Percentiles rank a stretch among this genome's conserved stretches.
Evolutionary conservation across 1,139 yeast species (phyloP).

Genomic region (Scheffersomyces lignicola): DNA sequence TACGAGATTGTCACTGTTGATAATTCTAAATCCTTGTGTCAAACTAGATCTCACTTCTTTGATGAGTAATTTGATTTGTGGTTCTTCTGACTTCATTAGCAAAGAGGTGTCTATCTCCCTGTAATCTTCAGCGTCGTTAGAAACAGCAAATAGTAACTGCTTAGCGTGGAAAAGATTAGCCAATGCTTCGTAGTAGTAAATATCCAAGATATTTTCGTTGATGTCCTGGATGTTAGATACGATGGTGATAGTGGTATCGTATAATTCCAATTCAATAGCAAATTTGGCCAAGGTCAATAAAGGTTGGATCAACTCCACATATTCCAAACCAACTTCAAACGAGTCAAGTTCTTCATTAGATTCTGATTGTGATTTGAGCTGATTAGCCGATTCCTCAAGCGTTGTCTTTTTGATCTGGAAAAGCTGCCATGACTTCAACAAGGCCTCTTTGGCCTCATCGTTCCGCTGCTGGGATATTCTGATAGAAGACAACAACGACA

Average conservation of each 20-base stretch:
- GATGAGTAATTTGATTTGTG: slow-evolving; percentile 31
- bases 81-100: slow-evolving; percentile 28
- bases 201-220: slow-evolving; percentile 80
- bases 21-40: slow-evolving; percentile 55
- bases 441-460: slow-evolving; percentile 71
- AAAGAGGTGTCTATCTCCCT: slow-evolving; percentile 42
- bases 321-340: slow-evolving; percentile 49
- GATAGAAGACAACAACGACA: slow-evolving; percentile 81
- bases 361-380: slow-evolving; percentile 13
- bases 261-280: slow-evolving; percentile 73
- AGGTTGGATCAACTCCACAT: slow-evolving; percentile 66
- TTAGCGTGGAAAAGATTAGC: slow-evolving; percentile 64
- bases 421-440: slow-evolving; percentile 71
- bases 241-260: slow-evolving; percentile 63
- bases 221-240: slow-evolving; percentile 66
- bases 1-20: slow-evolving; percentile 37
- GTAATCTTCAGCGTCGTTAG: slow-evolving; percentile 38
- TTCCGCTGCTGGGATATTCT: slow-evolving; percentile 82
- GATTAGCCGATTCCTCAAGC: slow-evolving; percentile 47
- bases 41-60: slow-evolving; percentile 54
- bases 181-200: slow-evolving; percentile 79
- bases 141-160: slow-evolving; percentile 19
- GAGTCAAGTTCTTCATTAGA: slow-evolving; percentile 24
- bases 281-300: slow-evolving; percentile 68
- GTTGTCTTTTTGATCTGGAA: slow-evolving; percentile 52